These are phyloP conservation scores for Linaria vulgaris DNA, from an alignment of 257 asterid species.

Conservation along the genomic window DNA sequence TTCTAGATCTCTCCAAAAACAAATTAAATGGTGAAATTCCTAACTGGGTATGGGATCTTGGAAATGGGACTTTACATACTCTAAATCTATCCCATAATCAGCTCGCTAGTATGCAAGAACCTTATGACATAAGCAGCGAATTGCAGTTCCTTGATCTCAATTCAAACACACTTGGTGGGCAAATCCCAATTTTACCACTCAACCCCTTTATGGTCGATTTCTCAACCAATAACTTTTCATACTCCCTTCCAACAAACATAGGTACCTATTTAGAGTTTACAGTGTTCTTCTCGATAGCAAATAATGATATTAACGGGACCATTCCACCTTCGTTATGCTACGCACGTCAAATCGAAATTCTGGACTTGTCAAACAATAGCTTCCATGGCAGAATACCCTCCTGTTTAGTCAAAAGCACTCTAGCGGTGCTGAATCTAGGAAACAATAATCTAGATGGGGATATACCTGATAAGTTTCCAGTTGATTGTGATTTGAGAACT, in stretches of 20 bases:
- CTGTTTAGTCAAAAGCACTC: conserved; percentile 34
- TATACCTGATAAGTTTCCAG: conserved; percentile 41
- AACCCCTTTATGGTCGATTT: too few relatives aligned
- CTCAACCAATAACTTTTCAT: conserved; percentile 47
- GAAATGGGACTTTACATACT: conserved; percentile 30
- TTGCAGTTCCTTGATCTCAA: conserved; percentile 46
- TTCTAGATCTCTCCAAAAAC: too few relatives aligned
- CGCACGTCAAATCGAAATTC: conserved; percentile 36
- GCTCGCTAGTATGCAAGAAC: conserved; percentile 42
- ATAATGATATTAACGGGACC: conserved; percentile 39
- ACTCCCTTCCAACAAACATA: conserved; percentile 34
- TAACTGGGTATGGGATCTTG: conserved; percentile 50
- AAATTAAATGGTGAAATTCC: too few relatives aligned
- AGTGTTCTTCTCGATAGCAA: conserved; percentile 44
- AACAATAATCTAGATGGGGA: conserved; percentile 43
- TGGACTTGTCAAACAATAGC: too few relatives aligned
- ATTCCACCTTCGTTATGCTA: conserved; percentile 68
- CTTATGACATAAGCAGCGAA: conserved; percentile 33
- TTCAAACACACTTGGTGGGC: too few relatives aligned
- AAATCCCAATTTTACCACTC: conserved; percentile 30
- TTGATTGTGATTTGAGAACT: conserved; percentile 32
- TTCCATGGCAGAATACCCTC: too few relatives aligned
- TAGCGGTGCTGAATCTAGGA: conserved; percentile 40
- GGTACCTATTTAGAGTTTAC: conserved; percentile 14
- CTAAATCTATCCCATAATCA: conserved; percentile 53